A percentile compares a stretch with the other conserved stretches of the same genome.
Evolutionary conservation across 1,284 basidiomycete species (phyloP).

Genomic region (Microbotryomycetes sp.): DNA sequence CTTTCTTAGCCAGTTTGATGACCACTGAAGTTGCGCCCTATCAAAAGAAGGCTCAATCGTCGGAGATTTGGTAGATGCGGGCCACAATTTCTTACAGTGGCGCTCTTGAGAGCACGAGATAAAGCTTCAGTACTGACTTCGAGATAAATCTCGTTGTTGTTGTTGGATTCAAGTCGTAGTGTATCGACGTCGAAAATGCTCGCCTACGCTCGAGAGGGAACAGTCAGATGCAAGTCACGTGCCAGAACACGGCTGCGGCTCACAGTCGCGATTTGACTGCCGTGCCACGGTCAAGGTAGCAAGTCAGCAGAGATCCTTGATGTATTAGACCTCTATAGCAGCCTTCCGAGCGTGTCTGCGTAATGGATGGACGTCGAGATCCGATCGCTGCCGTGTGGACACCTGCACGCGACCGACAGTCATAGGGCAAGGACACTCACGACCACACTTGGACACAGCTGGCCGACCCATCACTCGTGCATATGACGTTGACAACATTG

Average conservation of each 20-base stretch:
- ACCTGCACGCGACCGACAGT: too few relatives aligned
- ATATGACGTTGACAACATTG: conserved; percentile 38
- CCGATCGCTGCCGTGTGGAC: too few relatives aligned
- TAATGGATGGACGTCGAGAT: too few relatives aligned
- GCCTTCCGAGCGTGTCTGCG: too few relatives aligned
- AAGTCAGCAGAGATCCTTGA: background rate
- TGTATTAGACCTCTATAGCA: too few relatives aligned
- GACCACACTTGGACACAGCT: conserved; percentile 40
- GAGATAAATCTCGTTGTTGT: conserved; percentile 41
- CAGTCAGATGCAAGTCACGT: background rate
- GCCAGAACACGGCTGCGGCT: background rate
- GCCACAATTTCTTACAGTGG: conserved; percentile 13
- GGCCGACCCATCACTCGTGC: conserved; percentile 31
- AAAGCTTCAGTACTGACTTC: conserved; percentile 39
- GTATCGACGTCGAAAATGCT: conserved; percentile 33
- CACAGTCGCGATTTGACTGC: conserved; percentile 20
- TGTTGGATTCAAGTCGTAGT: conserved; percentile 40
- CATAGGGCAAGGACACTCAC: conserved; percentile 31
- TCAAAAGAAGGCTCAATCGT: background rate
- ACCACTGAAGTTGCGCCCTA: conserved; percentile 31
- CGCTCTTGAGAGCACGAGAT: conserved; percentile 34
- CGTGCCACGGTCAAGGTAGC: background rate
- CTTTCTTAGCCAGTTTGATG: conserved; percentile 38
- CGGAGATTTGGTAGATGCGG: background rate
- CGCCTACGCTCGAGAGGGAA: conserved; percentile 5